These are phyloP conservation scores for Fistulifera solaris DNA, from an alignment of 108 stramenopile genomes.

Conservation along the genomic window DNA sequence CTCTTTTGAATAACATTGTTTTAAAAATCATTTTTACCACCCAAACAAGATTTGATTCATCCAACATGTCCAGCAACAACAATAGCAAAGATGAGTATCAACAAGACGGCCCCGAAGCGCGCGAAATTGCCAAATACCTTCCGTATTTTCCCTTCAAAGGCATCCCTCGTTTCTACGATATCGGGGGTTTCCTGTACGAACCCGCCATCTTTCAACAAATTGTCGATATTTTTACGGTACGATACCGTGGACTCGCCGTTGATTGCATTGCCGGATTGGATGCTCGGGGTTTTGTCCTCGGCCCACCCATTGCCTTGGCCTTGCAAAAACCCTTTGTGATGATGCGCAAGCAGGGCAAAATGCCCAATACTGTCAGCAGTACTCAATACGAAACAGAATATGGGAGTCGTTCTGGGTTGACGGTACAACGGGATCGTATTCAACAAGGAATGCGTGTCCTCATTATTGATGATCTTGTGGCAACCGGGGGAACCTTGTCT, in stretches of 20 bases:
- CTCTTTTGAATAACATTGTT: too few species aligned
- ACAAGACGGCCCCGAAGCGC: constrained; percentile 76
- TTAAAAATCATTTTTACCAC: too few species aligned
- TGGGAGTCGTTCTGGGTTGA: constrained; percentile 83
- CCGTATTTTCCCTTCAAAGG: constrained; percentile 99
- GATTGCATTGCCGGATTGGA: constrained; percentile 89
- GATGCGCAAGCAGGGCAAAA: constrained; percentile 97
- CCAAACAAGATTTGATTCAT: too few species aligned
- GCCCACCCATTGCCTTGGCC: constrained; percentile 95
- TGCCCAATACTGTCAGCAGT: constrained; percentile 89
- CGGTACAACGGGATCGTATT: constrained; percentile 85
- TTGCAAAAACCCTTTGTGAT: constrained; percentile 95
- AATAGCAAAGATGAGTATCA: too few species aligned
- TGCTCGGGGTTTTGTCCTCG: constrained; percentile 93
- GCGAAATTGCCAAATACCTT: constrained; percentile 85
- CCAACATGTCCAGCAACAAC: too few species aligned
- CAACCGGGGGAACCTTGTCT: constrained; percentile 92
- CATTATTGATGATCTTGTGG: constrained; percentile 96
- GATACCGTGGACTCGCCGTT: constrained; percentile 73
- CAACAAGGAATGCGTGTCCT: constrained; percentile 79
- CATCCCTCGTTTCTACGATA: constrained; percentile 96
- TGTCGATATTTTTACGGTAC: constrained; percentile 78
- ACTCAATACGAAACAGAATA: constrained; percentile 89
- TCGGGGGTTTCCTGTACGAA: constrained; percentile 87
- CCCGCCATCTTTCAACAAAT: constrained; percentile 86